Evolutionary conservation across 345 rosid species (phyloP).

Genomic region (Streptanthus diversifolius): DNA sequence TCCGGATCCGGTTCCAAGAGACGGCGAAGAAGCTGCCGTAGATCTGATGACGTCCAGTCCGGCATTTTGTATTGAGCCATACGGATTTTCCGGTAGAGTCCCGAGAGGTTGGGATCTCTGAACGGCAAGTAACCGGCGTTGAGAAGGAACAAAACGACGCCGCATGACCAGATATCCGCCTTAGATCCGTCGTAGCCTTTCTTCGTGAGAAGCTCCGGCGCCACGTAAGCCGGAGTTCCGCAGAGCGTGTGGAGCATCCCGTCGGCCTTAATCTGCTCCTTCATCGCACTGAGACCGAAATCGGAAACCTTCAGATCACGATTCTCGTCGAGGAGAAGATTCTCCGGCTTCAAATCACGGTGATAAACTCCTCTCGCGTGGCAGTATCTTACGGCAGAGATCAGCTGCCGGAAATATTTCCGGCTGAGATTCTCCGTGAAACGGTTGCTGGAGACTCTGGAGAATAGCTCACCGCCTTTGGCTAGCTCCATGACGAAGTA

Average conservation of each 20-base stretch:
- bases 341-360: constrained; percentile 77
- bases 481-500: constrained; percentile 80
- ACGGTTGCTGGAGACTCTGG: constrained; percentile 52
- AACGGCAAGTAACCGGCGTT: constrained; percentile 76
- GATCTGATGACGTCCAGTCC: constrained; percentile 70
- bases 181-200: constrained; percentile 79
- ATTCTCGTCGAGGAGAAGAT: constrained; percentile 71
- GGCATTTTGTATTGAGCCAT: constrained; percentile 62
- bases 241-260: constrained; percentile 73
- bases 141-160: constrained; percentile 61
- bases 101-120: constrained; percentile 41
- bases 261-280: constrained; percentile 52
- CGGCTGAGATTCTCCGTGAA: constrained; percentile 74
- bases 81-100: constrained; percentile 62
- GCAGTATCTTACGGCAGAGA: constrained; percentile 66
- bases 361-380: constrained; percentile 73
- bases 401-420: constrained; percentile 65
- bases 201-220: constrained; percentile 63
- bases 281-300: constrained; percentile 72
- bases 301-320: constrained; percentile 61
- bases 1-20: constrained; percentile 57
- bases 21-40: constrained; percentile 40
- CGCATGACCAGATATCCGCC: constrained; percentile 78
- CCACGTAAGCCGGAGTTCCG: constrained; percentile 47
- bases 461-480: constrained; percentile 76